Evolutionary conservation across 208 protist genomes (phyloP).

Genomic region (Crithidia fasciculata): DNA sequence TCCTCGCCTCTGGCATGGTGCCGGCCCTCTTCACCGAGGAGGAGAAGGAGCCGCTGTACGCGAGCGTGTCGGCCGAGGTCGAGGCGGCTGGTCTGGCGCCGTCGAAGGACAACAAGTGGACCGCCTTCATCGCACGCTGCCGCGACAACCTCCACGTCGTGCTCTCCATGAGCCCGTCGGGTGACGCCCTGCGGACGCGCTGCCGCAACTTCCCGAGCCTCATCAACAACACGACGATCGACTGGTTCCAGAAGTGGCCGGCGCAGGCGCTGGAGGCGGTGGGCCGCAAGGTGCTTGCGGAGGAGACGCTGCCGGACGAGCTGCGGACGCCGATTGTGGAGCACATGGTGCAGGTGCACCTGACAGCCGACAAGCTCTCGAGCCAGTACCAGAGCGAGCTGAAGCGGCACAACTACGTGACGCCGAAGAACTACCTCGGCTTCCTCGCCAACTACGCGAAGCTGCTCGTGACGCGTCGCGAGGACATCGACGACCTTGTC

Average conservation of each 20-base stretch:
- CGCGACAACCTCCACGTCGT: slow-evolving; percentile 98
- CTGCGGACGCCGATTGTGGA: slow-evolving; percentile 85
- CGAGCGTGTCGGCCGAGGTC: slow-evolving; percentile 91
- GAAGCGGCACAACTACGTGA: slow-evolving; percentile 98
- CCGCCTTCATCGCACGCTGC: slow-evolving; percentile 97
- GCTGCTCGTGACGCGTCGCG: slow-evolving; percentile 93
- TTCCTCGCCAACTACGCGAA: slow-evolving; percentile 97
- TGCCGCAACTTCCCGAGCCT: slow-evolving; percentile 98
- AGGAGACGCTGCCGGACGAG: slow-evolving; percentile 92
- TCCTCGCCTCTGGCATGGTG: slow-evolving; percentile 98
- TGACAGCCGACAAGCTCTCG: slow-evolving; percentile 88
- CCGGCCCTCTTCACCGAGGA: slow-evolving; percentile 98
- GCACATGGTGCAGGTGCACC: slow-evolving; percentile 98
- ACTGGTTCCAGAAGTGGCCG: slow-evolving; percentile 99
- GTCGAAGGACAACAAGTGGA: slow-evolving; percentile 98
- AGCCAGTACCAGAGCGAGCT: slow-evolving; percentile 91
- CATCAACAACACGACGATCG: slow-evolving; percentile 99
- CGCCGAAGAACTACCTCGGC: slow-evolving; percentile 99
- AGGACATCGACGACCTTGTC: slow-evolving; percentile 94
- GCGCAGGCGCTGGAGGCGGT: slow-evolving; percentile 96
- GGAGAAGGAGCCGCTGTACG: slow-evolving; percentile 97
- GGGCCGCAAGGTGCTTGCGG: slow-evolving; percentile 79
- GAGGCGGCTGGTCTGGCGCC: slow-evolving; percentile 76
- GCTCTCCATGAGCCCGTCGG: slow-evolving; percentile 98
- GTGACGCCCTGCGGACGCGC: slow-evolving; percentile 94